A percentile compares a stretch with the other conserved stretches of the same genome.
phyloP scores from a whole-genome alignment of 2,329 filamentous ascomycete genomes.

The Helminthosporium solani region DNA sequence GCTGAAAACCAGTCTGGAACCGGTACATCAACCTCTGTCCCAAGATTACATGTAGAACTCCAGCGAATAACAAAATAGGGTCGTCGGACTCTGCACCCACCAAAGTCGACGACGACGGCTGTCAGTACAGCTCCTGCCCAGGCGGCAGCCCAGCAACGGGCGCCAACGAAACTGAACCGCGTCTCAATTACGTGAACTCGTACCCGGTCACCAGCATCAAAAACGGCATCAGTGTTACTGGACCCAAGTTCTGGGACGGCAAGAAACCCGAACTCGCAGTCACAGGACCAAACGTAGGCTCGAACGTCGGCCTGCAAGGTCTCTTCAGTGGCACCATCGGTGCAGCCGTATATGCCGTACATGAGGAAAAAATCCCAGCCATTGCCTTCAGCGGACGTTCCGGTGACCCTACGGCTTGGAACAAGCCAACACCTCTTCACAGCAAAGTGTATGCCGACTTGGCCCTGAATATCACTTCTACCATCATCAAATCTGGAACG shows the following conservation, averaged over 20 bases:
- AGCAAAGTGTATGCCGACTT: constrained; percentile 65
- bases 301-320: constrained; percentile 58
- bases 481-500: constrained; percentile 56
- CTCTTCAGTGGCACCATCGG: constrained; percentile 69
- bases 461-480: constrained; percentile 58
- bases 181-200: constrained; percentile 71
- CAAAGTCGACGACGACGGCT: constrained; percentile 50
- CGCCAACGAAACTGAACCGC: constrained; percentile 56
- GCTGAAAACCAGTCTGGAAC: constrained; percentile 66
- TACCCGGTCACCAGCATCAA: constrained; percentile 66
- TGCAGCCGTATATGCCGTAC: constrained; percentile 60
- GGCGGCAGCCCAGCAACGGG: constrained; percentile 58
- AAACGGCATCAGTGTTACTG: constrained; percentile 61
- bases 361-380: constrained; percentile 58
- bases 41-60: too few species aligned
- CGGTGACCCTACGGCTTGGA: constrained; percentile 55
- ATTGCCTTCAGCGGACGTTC: constrained; percentile 66
- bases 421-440: constrained; percentile 51
- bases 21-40: constrained; percentile 43
- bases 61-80: constrained; percentile 43
- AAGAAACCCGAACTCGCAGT: constrained; percentile 62
- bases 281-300: constrained; percentile 62
- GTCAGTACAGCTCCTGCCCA: constrained; percentile 64
- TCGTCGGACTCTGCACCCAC: constrained; percentile 54
- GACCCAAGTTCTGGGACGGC: constrained; percentile 55